Base-by-base conservation (phyloP, 306 rosid genomes). In the Pyrus bretschneideri region DNA sequence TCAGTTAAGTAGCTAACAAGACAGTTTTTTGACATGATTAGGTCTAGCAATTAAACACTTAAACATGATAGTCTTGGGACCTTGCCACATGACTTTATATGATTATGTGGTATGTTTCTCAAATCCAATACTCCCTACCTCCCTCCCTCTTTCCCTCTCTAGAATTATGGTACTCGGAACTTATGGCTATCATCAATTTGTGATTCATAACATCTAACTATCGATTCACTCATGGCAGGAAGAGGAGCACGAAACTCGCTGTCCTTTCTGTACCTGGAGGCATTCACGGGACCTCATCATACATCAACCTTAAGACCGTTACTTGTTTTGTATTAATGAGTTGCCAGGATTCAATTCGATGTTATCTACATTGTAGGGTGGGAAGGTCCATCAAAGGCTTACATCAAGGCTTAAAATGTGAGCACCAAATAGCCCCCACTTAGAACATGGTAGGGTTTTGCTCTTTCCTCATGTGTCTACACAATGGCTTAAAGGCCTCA, bases 21-120 rank as follows among this genome's bases (percentile, higher is more conserved):
- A 66, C 79, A 19, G 22, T 30, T 17, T 31, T 40, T 35, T 72
- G 40, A 42, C 30, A 80, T 78, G 31, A 78, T 84, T 84, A 78
- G 69, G 61, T 63, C 54, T 74, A 40, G 68, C 72, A 58, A 69
- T 64, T 70, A 63, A 69, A 51, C 12, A 75, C 15, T 13, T 73
- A 64, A 74, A 76, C 79, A 68, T 76, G 73, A 71, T 76, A 60
- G 62, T 61, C 71, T 52, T 57, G 55, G 76, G 73, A 60, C 80
- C 71, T 33, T 73, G 71, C 59, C 81, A 68, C 85, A 61, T 79
- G 78, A 76, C 77, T 66, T 81, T 60, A 17, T 82, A 85, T 88
- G 77, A 86, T 85, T 80, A 49, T 67, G 71, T 51, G 44, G 69
- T 45, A 6, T 80, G 44, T 72, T 83, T 71, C 68, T 7, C 70